These are phyloP conservation scores for Candida tibetensis DNA, from an alignment of 805 yeast genomes.

Conservation along the genomic window DNA sequence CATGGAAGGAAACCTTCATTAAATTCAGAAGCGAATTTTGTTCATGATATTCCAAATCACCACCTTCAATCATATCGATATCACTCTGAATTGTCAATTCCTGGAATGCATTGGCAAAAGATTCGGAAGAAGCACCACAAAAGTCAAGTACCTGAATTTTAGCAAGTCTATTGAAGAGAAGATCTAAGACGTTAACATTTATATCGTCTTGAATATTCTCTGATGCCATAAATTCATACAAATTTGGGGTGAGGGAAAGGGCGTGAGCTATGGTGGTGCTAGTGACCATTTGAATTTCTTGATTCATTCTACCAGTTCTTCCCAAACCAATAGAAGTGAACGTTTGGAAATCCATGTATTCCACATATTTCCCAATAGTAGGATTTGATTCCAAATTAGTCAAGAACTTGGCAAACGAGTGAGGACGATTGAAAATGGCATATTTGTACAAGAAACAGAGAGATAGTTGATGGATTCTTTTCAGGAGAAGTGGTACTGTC, in stretches of 20 bases:
- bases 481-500: slow-evolving; percentile 54
- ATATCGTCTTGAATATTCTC: slow-evolving; percentile 86
- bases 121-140: slow-evolving; percentile 77
- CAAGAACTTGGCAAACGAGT: slow-evolving; percentile 70
- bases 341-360: slow-evolving; percentile 80
- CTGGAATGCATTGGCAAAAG: slow-evolving; percentile 59
- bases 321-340: slow-evolving; percentile 89
- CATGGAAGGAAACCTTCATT: slow-evolving; percentile 72
- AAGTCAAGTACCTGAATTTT: slow-evolving; percentile 73
- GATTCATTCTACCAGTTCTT: slow-evolving; percentile 84
- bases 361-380: slow-evolving; percentile 58
- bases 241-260: slow-evolving; percentile 58
- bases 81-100: slow-evolving; percentile 29
- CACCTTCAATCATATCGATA: slow-evolving; percentile 6
- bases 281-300: slow-evolving; percentile 88
- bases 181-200: slow-evolving; percentile 53
- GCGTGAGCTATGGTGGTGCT: slow-evolving; percentile 65
- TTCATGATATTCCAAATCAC: slow-evolving; percentile 4
- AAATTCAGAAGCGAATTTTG: slow-evolving; percentile 13
- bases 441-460: slow-evolving; percentile 60
- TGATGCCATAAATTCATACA: slow-evolving; percentile 76
- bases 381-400: slow-evolving; percentile 46
- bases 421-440: slow-evolving; percentile 76
- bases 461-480: slow-evolving; percentile 56
- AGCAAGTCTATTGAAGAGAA: slow-evolving; percentile 52